Percentiles rank a stretch among this genome's conserved stretches.
These are phyloP conservation scores for Galerina sulciceps DNA, from an alignment of 768 basidiomycete genomes.

Conservation along the genomic window DNA sequence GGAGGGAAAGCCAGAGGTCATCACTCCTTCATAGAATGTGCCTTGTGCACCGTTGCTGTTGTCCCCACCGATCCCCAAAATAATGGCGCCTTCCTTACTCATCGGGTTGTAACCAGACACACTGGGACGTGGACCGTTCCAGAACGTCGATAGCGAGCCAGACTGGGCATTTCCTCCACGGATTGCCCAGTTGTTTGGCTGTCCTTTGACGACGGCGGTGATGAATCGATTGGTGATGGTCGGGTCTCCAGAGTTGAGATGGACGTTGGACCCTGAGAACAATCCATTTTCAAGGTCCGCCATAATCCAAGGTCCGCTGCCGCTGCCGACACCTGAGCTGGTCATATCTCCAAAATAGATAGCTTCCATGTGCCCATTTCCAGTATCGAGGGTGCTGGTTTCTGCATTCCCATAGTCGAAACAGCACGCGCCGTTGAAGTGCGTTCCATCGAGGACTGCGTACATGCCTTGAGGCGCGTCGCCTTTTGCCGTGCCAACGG, in stretches of 20 bases:
- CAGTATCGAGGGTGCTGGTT: slow-evolving; percentile 10
- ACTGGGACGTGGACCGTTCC: slow-evolving; percentile 7
- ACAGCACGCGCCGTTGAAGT: slow-evolving; percentile 14
- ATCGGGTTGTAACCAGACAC: slow-evolving; percentile 14
- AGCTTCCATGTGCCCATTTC: slow-evolving; percentile 13
- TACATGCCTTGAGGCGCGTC: slow-evolving; percentile 14
- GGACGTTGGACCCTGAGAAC: slow-evolving; percentile 7
- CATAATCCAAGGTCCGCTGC: slow-evolving; percentile 15
- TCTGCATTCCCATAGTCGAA: slow-evolving; percentile 16
- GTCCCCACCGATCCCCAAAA: slow-evolving; percentile 13
- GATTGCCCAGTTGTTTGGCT: slow-evolving; percentile 7
- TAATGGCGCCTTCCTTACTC: slow-evolving; percentile 14
- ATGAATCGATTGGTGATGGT: slow-evolving; percentile 7
- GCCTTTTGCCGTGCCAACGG: slow-evolving; percentile 9
- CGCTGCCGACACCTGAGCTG: slow-evolving; percentile 8
- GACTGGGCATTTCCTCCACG: slow-evolving; percentile 13
- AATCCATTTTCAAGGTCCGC: slow-evolving; percentile 14
- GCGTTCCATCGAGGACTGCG: slow-evolving; percentile 14
- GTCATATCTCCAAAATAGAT: slow-evolving; percentile 6
- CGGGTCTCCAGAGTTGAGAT: slow-evolving; percentile 7
- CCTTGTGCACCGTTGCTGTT: slow-evolving; percentile 15
- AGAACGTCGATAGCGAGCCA: slow-evolving; percentile 9
- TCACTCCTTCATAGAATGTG: slow-evolving; percentile 15
- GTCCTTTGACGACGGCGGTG: slow-evolving; percentile 12
- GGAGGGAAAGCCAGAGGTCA: slow-evolving; percentile 13